Evolutionary conservation across 2,329 filamentous ascomycete species (phyloP), one percentile per base, ranked within the genome.

Genomic region (Trichoderma breve): DNA sequence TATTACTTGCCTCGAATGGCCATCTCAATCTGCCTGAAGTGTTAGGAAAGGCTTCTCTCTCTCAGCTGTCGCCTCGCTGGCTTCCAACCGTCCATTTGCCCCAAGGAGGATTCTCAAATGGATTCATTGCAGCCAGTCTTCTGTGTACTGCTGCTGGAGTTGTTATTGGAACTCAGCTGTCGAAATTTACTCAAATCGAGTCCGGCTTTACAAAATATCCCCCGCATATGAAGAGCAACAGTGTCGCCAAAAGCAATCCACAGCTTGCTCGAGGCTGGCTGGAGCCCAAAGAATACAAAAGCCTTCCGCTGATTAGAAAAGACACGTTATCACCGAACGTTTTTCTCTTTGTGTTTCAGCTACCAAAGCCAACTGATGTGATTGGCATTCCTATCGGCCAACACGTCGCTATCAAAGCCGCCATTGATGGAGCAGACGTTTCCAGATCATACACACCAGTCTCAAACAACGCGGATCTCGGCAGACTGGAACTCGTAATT

Each of bases 311-410:
- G 1, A 74, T 76, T 6, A 76, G 78, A 34, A 85, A 85, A 74
- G 77, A 77, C 7, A 72, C 80, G 7, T 71, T 86, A 14, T 79
- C 84, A 1, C 83, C 84, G 5, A 81, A 83, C 61, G 83, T 85
- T 6, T 87, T 83, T 76, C 82, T 82, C 26, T 81, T 87, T 12
- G 78, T 81, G 6, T 88, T 89, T 51, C 78, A 81, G 30, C 81
- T 89, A 3, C 87, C 87, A 0, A 80, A 79, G 0, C 74, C 78
- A 0, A 75, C 77, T 9, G 82, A 83, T 2, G 80, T 87, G 0
- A 82, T 89, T 3, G 87, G 87, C 2, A 81, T 90, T 9, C 88
- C 88, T 0, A 86, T 85, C 8, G 87, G 88, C 6, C 87, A 89
- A 75, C 87, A 89, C 73, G 82, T 89, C 4, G 82, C 86, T 57